Conservation (phyloP, 495 filamentous ascomycete species). For the Podospora conica region DNA sequence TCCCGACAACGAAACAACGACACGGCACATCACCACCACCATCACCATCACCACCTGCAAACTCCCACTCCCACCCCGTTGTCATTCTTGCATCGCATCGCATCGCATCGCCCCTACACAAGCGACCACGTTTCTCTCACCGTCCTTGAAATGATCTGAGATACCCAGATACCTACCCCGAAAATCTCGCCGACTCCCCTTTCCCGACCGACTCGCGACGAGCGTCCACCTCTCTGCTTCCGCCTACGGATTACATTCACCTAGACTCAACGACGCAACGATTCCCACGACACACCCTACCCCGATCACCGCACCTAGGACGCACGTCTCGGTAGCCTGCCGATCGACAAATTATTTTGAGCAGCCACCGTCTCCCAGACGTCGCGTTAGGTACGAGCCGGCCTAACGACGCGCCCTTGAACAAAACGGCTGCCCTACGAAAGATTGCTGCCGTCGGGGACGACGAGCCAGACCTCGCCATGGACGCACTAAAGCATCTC, state of each 20-base stretch:
- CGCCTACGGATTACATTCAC: not conserved
- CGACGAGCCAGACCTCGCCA: constrained; percentile 36
- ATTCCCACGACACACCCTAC: not conserved
- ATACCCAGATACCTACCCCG: not conserved
- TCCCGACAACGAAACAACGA: not conserved
- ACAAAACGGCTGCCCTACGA: constrained; percentile 22
- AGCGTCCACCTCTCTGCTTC: not conserved
- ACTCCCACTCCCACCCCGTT: not conserved
- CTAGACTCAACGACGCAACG: not conserved
- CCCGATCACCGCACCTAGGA: not conserved
- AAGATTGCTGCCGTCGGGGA: constrained; percentile 11
- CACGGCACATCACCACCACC: not conserved
- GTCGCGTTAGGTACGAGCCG: constrained; percentile 24
- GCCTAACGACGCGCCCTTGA: constrained; percentile 19
- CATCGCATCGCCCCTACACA: not conserved
- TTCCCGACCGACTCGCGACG: not conserved
- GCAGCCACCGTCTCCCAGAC: not conserved
- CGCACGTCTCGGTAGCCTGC: not conserved
- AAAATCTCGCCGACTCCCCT: too few relatives aligned
- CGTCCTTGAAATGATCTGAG: not conserved
- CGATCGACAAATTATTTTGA: not conserved
- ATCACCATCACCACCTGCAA: not conserved
- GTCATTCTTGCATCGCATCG: not conserved
- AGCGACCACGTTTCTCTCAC: not conserved
- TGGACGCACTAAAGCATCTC: constrained; percentile 61